Percentiles rank a stretch among this genome's conserved stretches.
Evolutionary conservation across 2,329 filamentous ascomycete species (phyloP).

Genomic region (Truncatella angustata): DNA sequence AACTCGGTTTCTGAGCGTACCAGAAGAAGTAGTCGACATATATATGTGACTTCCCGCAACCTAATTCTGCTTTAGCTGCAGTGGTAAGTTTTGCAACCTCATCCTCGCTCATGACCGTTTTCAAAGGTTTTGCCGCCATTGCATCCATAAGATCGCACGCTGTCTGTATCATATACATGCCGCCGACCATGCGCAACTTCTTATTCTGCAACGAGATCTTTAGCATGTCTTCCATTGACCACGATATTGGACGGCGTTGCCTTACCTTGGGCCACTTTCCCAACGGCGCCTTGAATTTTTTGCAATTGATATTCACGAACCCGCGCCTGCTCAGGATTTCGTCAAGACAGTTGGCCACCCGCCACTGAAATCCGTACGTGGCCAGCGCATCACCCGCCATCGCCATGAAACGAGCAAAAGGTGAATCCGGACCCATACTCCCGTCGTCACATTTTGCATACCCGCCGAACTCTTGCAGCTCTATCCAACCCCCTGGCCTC

Average conservation of each 20-base stretch:
- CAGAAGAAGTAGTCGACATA: slow-evolving; percentile 19
- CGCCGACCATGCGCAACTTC: slow-evolving; percentile 36
- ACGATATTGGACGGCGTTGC: neutral
- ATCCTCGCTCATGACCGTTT: slow-evolving; percentile 8
- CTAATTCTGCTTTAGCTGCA: slow-evolving; percentile 9
- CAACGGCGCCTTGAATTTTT: slow-evolving; percentile 31
- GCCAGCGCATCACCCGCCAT: slow-evolving; percentile 12
- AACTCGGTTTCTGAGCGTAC: slow-evolving; percentile 14
- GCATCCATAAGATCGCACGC: slow-evolving; percentile 16
- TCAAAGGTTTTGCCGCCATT: slow-evolving; percentile 13
- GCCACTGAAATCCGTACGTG: slow-evolving; percentile 14
- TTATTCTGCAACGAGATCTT: slow-evolving; percentile 21
- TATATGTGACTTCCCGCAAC: slow-evolving; percentile 11
- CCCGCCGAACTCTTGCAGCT: slow-evolving; percentile 21
- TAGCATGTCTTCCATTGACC: neutral
- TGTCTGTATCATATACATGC: slow-evolving; percentile 23
- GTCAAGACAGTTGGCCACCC: slow-evolving; percentile 17
- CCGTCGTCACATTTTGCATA: slow-evolving; percentile 20
- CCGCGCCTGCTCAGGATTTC: slow-evolving; percentile 16
- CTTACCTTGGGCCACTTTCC: slow-evolving; percentile 36
- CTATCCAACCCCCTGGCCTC: slow-evolving; percentile 23
- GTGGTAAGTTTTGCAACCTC: slow-evolving; percentile 13
- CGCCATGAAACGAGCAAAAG: slow-evolving; percentile 15
- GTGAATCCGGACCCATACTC: slow-evolving; percentile 14
- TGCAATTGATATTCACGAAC: slow-evolving; percentile 21